These are phyloP conservation scores for Cryphonectria nitschkei DNA, from an alignment of 2,329 filamentous ascomycete genomes.

Conservation along the genomic window DNA sequence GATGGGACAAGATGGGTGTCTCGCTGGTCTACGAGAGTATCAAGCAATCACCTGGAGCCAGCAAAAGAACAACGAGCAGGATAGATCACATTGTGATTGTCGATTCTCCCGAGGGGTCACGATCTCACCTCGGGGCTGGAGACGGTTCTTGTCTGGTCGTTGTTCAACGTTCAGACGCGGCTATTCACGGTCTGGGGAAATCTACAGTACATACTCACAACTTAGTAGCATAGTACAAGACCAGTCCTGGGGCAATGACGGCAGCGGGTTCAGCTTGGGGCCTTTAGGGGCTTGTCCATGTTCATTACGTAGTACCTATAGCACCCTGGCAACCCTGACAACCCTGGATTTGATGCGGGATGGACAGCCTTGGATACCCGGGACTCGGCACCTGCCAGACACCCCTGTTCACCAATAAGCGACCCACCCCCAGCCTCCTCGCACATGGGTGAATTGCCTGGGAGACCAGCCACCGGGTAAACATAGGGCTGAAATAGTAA, in stretches of 20 bases:
- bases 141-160: constrained; percentile 9
- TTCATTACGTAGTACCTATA: not conserved
- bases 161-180: constrained; percentile 16
- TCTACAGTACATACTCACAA: not conserved
- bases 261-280: not conserved
- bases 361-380: not conserved
- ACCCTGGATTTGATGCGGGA: not conserved
- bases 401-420: not conserved
- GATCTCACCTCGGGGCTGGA: constrained; percentile 7
- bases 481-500: constrained; percentile 11
- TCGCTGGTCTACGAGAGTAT: not conserved
- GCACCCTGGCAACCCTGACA: not conserved
- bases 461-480: constrained; percentile 29
- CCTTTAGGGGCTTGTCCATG: not conserved
- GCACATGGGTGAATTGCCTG: constrained; percentile 21
- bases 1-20: not conserved
- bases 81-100: constrained; percentile 13
- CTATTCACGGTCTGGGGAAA: constrained; percentile 21
- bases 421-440: constrained; percentile 24
- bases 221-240: not conserved
- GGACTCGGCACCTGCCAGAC: constrained; percentile 15
- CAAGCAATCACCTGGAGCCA: not conserved
- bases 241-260: constrained; percentile 9
- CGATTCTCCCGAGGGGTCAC: constrained; percentile 11
- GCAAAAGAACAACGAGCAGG: not conserved